These are phyloP conservation scores for Strobilomyces dryophilus DNA, from an alignment of 768 basidiomycete genomes.

Conservation along the genomic window DNA sequence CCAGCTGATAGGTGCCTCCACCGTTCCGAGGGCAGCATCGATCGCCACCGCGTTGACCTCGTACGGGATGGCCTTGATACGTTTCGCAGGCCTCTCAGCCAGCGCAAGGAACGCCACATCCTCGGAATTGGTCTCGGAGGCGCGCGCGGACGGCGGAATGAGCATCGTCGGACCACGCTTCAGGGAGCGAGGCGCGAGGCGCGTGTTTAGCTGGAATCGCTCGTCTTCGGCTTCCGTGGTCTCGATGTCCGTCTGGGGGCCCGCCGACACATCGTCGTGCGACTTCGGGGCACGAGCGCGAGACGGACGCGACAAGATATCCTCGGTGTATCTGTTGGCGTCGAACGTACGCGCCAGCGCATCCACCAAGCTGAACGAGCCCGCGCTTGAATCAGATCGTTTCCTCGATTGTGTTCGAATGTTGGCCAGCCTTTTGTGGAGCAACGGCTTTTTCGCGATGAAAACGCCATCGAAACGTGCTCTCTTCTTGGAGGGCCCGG, in stretches of 20 bases:
- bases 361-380: constrained; percentile 15
- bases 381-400: not conserved
- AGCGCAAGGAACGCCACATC: not conserved
- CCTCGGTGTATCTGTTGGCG: constrained; percentile 21
- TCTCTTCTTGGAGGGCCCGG: constrained; percentile 6
- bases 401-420: not conserved
- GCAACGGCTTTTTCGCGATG: constrained; percentile 12
- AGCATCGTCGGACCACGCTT: not conserved
- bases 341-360: constrained; percentile 24
- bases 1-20: constrained; percentile 20
- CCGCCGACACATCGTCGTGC: constrained; percentile 1
- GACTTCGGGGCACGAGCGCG: not conserved
- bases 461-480: constrained; percentile 23
- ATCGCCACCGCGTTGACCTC: constrained; percentile 14
- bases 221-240: constrained; percentile 24
- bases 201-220: constrained; percentile 5
- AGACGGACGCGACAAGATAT: not conserved
- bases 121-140: constrained; percentile 15
- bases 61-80: constrained; percentile 19
- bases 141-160: not conserved
- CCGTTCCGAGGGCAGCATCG: constrained; percentile 24
- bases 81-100: constrained; percentile 15
- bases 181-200: constrained; percentile 7
- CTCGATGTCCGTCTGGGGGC: constrained; percentile 18
- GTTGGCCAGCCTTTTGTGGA: not conserved